These are phyloP conservation scores for Pyricularia grisea DNA, from an alignment of 2,329 filamentous ascomycete genomes.

Conservation along the genomic window DNA sequence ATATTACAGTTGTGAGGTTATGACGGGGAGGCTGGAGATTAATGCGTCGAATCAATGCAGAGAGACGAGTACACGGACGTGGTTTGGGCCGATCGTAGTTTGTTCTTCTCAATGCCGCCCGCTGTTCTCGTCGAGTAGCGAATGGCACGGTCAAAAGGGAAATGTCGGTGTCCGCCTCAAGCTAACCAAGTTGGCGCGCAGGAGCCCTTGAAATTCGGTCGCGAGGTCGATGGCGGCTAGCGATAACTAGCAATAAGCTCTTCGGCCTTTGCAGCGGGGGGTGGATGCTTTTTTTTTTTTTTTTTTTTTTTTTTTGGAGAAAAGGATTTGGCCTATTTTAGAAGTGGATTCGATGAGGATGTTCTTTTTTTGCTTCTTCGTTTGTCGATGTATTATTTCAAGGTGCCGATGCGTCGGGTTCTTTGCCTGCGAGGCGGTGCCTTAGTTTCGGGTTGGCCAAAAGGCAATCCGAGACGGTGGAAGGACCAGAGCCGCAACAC, in stretches of 20 bases:
- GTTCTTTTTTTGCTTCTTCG: neutral
- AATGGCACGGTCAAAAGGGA: neutral
- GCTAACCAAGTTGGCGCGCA: neutral
- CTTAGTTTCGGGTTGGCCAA: neutral
- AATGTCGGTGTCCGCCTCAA: constrained; percentile 2
- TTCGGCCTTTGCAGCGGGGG: neutral
- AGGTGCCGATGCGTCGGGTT: neutral
- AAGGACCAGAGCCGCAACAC: neutral
- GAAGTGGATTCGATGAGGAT: neutral
- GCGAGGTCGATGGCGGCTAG: neutral
- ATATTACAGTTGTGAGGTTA: neutral
- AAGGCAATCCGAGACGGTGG: neutral
- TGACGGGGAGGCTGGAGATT: constrained; percentile 1
- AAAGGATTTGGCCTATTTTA: neutral
- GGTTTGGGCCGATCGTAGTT: neutral
- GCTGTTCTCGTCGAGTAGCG: neutral
- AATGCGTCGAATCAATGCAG: constrained; percentile 8
- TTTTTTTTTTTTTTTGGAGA: neutral
- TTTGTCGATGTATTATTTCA: neutral
- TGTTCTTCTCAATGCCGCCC: neutral
- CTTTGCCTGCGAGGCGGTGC: neutral
- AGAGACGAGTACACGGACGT: neutral
- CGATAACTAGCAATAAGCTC: neutral
- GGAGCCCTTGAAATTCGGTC: neutral
- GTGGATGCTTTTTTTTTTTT: neutral